These are phyloP conservation scores for Lachnellula occidentalis DNA, from an alignment of 2,329 filamentous ascomycete genomes.

Conservation along the genomic window DNA sequence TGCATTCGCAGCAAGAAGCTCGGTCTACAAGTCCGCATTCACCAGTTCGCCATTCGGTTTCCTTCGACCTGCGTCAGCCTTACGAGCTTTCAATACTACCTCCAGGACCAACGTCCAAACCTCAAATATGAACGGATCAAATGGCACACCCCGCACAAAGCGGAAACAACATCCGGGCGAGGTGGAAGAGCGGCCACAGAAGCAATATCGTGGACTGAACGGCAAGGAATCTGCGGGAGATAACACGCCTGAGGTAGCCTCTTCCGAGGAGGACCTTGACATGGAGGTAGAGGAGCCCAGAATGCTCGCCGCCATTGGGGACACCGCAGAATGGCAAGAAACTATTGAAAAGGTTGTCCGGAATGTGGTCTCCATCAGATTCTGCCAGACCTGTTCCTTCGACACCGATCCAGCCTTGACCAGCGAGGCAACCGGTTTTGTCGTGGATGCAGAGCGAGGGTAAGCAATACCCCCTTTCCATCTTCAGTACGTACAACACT, in stretches of 20 bases:
- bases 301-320: conserved; percentile 38
- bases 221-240: conserved; percentile 31
- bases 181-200: conserved; percentile 27
- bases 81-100: neutral
- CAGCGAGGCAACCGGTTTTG: conserved; percentile 95
- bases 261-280: conserved; percentile 30
- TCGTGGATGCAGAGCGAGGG: conserved; percentile 89
- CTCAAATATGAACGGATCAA: conserved; percentile 26
- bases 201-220: conserved; percentile 29
- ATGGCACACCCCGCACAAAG: conserved; percentile 27
- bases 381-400: conserved; percentile 96
- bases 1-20: conserved; percentile 2
- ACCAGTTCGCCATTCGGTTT: neutral
- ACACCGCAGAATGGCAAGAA: conserved; percentile 84
- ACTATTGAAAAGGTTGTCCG: conserved; percentile 92
- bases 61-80: neutral
- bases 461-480: conserved; percentile 27
- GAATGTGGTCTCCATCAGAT: conserved; percentile 97
- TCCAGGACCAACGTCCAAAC: conserved; percentile 3
- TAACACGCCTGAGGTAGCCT: conserved; percentile 29
- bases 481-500: conserved; percentile 14
- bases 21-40: neutral
- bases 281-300: conserved; percentile 33
- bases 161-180: conserved; percentile 29
- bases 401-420: conserved; percentile 93